phyloP scores from a whole-genome alignment of 345 rosid species.

The Euphorbia tirucalli region DNA sequence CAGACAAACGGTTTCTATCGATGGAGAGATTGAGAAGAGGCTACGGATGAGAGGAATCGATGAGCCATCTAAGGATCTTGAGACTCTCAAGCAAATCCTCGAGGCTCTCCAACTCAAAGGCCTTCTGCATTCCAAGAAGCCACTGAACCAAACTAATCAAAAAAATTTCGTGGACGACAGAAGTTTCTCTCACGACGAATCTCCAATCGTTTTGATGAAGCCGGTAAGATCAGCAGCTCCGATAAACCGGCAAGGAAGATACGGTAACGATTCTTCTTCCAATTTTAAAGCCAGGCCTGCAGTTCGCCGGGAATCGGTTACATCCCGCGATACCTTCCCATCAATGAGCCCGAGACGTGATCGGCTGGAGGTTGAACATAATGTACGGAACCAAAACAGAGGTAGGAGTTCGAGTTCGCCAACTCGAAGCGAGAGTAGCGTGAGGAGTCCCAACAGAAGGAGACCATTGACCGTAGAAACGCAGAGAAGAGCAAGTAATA shows the following conservation, averaged over 20 bases:
- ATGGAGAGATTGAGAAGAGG: conserved; percentile 64
- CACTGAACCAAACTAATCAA: conserved; percentile 25
- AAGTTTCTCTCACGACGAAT: conserved; percentile 33
- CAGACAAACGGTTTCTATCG: conserved; percentile 41
- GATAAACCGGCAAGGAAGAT: conserved; percentile 24
- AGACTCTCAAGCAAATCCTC: conserved; percentile 78
- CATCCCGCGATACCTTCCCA: conserved; percentile 34
- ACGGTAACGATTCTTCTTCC: conserved; percentile 33
- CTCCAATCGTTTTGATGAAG: conserved; percentile 51
- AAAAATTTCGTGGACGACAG: conserved; percentile 49
- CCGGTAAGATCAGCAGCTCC: conserved; percentile 35
- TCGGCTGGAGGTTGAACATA: too few species aligned
- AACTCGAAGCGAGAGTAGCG: conserved; percentile 37
- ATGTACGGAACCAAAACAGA: too few species aligned
- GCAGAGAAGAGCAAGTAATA: conserved; percentile 37
- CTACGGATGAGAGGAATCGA: conserved; percentile 65
- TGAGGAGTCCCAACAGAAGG: conserved; percentile 54
- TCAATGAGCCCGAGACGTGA: conserved; percentile 41
- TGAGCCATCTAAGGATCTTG: conserved; percentile 77
- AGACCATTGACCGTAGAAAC: conserved; percentile 38
- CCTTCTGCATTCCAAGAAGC: conserved; percentile 60
- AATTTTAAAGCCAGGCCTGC: conserved; percentile 37
- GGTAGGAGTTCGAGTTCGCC: conserved; percentile 44
- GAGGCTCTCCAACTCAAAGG: conserved; percentile 92
- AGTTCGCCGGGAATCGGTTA: conserved; percentile 30